phyloP scores from a whole-genome alignment of 2,329 filamentous ascomycete species.

The Dactylellina sp. region DNA sequence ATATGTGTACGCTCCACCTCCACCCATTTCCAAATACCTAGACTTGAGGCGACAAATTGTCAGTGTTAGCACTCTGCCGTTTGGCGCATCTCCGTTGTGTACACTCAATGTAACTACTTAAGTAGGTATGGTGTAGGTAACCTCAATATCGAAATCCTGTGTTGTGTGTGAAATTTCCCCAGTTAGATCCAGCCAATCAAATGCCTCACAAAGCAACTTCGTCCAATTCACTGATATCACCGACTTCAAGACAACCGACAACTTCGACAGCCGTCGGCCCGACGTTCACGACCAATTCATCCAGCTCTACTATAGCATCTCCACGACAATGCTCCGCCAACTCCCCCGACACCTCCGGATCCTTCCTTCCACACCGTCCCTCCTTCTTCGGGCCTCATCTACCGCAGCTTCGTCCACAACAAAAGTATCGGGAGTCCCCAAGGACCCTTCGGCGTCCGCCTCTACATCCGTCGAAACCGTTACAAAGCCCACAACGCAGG shows the following conservation, averaged over 20 bases:
- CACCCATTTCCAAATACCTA: no score
- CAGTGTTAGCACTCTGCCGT: no score
- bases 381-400: slow-evolving; percentile 27
- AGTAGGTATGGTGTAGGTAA: no score
- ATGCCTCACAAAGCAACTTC: slow-evolving; percentile 12
- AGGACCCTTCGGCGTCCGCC: slow-evolving; percentile 10
- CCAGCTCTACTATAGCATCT: neutral
- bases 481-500: slow-evolving; percentile 24
- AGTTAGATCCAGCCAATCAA: slow-evolving; percentile 17
- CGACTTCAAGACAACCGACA: slow-evolving; percentile 5
- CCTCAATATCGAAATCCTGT: neutral
- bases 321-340: slow-evolving; percentile 42
- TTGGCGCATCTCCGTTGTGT: no score
- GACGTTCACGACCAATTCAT: neutral
- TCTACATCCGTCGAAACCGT: slow-evolving; percentile 28
- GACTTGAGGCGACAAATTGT: no score
- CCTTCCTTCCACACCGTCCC: slow-evolving; percentile 11
- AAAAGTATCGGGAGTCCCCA: slow-evolving; percentile 17
- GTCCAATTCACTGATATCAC: slow-evolving; percentile 33
- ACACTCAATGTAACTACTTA: no score
- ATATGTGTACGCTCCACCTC: no score
- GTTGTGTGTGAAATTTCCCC: slow-evolving; percentile 8
- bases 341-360: slow-evolving; percentile 39
- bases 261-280: slow-evolving; percentile 3
- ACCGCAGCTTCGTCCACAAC: slow-evolving; percentile 24